phyloP scores from a whole-genome alignment of 1,139 yeast genomes.

The Saccharomyces hybrid region DNA sequence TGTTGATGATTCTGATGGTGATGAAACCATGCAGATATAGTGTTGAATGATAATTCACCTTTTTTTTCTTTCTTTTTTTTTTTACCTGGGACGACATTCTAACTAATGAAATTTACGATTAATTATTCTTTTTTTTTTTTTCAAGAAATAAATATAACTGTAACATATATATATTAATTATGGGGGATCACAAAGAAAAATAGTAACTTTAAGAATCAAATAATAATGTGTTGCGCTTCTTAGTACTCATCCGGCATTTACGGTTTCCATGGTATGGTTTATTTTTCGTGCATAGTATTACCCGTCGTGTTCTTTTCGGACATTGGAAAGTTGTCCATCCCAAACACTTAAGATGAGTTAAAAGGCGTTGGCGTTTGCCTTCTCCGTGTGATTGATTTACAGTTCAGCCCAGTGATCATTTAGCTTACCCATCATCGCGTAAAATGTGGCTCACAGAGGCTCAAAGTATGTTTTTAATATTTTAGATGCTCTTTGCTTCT shows the following conservation, averaged over 20 bases:
- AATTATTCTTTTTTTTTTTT: background rate
- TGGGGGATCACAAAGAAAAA: background rate
- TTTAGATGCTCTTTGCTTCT: background rate
- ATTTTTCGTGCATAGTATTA: background rate
- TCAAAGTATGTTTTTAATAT: conserved; percentile 49
- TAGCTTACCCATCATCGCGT: background rate
- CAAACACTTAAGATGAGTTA: background rate
- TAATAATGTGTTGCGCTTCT: background rate
- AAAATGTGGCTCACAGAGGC: conserved; percentile 67
- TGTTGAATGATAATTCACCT: background rate
- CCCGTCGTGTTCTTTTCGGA: background rate
- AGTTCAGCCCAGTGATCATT: background rate
- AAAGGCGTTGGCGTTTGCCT: background rate
- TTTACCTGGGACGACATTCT: background rate
- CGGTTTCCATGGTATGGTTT: background rate
- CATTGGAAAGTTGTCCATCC: background rate
- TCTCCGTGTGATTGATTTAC: background rate
- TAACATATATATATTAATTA: background rate
- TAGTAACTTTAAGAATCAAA: background rate
- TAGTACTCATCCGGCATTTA: background rate
- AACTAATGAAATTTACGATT: background rate
- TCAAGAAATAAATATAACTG: background rate
- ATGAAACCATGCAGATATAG: background rate
- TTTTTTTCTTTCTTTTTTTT: background rate
- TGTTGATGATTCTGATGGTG: conserved; percentile 3